These are phyloP conservation scores for Cairneyella variabilis DNA, from an alignment of 495 filamentous ascomycete species.

Conservation along the genomic window DNA sequence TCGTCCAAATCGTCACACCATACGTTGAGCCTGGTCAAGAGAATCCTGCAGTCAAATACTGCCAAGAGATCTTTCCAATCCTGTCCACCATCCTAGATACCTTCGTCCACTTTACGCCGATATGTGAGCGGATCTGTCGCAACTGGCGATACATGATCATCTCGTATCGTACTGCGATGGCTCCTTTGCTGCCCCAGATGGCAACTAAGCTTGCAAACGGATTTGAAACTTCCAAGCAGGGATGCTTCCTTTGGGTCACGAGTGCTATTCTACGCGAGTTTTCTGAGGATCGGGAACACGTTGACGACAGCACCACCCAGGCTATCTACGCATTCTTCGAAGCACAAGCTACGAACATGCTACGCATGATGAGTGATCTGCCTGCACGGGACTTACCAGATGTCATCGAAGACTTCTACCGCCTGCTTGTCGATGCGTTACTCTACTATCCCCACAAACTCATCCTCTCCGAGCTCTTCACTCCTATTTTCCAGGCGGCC, in stretches of 20 bases:
- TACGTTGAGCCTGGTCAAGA: constrained; percentile 66
- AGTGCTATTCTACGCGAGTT: constrained; percentile 94
- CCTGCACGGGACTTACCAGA: constrained; percentile 86
- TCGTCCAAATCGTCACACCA: constrained; percentile 75
- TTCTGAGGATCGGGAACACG: constrained; percentile 77
- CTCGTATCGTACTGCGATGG: constrained; percentile 86
- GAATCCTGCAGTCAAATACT: constrained; percentile 94
- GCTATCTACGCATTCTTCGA: constrained; percentile 94
- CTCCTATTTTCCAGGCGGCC: constrained; percentile 81
- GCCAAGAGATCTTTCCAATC: constrained; percentile 85
- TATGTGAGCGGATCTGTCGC: constrained; percentile 88
- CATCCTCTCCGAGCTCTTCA: constrained; percentile 70
- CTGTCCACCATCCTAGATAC: constrained; percentile 78
- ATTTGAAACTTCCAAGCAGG: constrained; percentile 82
- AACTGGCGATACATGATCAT: constrained; percentile 97
- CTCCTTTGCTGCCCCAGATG: constrained; percentile 76
- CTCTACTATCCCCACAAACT: constrained; percentile 85
- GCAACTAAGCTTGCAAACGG: constrained; percentile 82
- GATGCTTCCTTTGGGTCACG: constrained; percentile 96
- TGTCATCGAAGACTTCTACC: constrained; percentile 98
- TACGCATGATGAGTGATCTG: constrained; percentile 83
- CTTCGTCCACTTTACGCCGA: constrained; percentile 78
- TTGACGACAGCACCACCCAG: constrained; percentile 78
- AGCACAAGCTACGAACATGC: constrained; percentile 80
- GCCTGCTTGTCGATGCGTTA: constrained; percentile 81